Base-by-base conservation (phyloP, 768 basidiomycete species). In the Phylloporus sp. region DNA sequence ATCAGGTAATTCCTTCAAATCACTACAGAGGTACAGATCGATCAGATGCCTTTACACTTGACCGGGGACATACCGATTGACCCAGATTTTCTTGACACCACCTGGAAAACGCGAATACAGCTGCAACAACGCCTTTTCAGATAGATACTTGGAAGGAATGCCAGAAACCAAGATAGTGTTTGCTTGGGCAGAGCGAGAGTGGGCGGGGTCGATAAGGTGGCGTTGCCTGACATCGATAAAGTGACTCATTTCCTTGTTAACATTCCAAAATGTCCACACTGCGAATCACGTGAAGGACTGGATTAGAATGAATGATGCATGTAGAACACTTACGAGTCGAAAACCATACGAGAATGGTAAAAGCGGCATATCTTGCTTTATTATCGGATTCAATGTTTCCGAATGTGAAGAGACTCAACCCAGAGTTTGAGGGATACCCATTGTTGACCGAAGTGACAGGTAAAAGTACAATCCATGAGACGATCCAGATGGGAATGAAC, bases 141-240 rank as follows among this genome's bases (percentile, higher is more conserved):
- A 84, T 47, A 97, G 80, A 62, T 85, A 93, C 43, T 81, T 79
- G 28, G 76, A 72, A 6, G 94, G 93, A 6, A 98, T 86, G 38
- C 94, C 94, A 5, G 92, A 94, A 54, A 98, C 77, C 39, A 98
- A 83, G 20, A 98, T 77, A 4, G 95, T 95, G 58, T 84, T 89
- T 7, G 95, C 93, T 68, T 94, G 92, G 0, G 92, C 82, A 8
- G 87, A 81, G 36, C 78, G 78, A 0, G 91, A 79, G 60, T 97
- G 90, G 7, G 69, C 73, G 3, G 81, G 81, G 55, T 82, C 79
- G 58, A 94, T 81, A 31, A 98, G 83, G 71, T 89, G 83, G 40
- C 82, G 76, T 63, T 97, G 95, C 27, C 95, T 88, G 15, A 84
- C 78, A 36, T 75, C 75, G 50, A 97, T 71, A 66, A 91, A 98